Evolutionary conservation across 176 grass and related monocot species (phyloP).

Genomic region (Canna indica): DNA sequence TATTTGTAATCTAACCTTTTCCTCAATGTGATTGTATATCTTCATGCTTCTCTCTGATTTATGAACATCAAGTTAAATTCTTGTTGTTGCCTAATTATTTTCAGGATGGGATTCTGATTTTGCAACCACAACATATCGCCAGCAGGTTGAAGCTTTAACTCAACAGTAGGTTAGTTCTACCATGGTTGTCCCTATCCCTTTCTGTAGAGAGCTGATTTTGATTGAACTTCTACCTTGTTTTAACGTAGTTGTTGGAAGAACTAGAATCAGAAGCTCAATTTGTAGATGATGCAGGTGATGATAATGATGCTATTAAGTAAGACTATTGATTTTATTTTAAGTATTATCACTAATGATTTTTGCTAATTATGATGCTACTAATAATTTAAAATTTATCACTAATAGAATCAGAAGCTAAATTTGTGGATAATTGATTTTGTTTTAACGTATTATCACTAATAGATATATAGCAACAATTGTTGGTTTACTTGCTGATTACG

Average conservation of each 20-base stretch:
- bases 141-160: conserved; percentile 78
- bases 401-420: too few species aligned
- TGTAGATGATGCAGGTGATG: conserved; percentile 52
- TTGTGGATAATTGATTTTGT: background rate
- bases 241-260: too few species aligned
- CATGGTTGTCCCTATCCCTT: conserved; percentile 17
- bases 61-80: too few species aligned
- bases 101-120: too few species aligned
- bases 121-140: too few species aligned
- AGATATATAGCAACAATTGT: background rate
- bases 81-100: too few species aligned
- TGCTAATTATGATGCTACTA: too few species aligned
- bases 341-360: background rate
- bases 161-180: conserved; percentile 64
- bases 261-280: conserved; percentile 68
- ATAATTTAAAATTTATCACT: too few species aligned
- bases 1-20: too few species aligned
- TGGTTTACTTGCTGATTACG: too few species aligned
- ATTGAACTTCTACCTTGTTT: conserved; percentile 19
- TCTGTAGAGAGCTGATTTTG: background rate
- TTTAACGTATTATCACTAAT: background rate
- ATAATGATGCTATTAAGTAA: conserved; percentile 60
- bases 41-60: too few species aligned
- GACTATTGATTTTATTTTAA: conserved; percentile 1
- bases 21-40: too few species aligned